Base-by-base conservation (phyloP, 164 flowering plant genomes). In the Annona squamosa region DNA sequence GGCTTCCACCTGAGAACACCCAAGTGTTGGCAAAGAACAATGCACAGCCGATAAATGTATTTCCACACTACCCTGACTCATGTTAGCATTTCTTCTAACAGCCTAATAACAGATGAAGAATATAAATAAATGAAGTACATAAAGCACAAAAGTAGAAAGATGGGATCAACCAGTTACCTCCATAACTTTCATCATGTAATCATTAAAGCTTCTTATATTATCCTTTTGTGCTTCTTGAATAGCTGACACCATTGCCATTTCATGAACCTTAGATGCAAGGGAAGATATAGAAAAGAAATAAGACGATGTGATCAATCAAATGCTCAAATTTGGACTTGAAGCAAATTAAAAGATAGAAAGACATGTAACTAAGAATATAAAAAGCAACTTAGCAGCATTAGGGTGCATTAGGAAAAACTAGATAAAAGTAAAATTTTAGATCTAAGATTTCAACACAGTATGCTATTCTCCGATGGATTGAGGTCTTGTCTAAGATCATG, bases 151-250 rank as follows among this genome's bases (percentile, higher is more conserved):
- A 26, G 37, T 26, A 7, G 10, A 17, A 71, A 56, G 70, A 52
- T 37, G 48, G 56, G 37, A 26, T 26, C 37, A 0, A 26, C 37
- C 37, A 75, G 76, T 26, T 42, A 95, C 99, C 99, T 89, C 89
- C 83, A 93, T 78, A 77, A 90, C 97, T 77, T 87, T 86, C 87
- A 93, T 84, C 98, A 90, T 95, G 80, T 89, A 84, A 79, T 91
- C 94, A 87, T 88, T 88, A 72, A 95, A 95, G 80, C 92, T 88
- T 88, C 85, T 88, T 63, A 89, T 81, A 69, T 91, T 95, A 79
- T 93, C 99, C 83, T 90, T 95, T 77, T 95, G 99, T 74, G 99
- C 97, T 85, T 93, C 98, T 79, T 95, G 99, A 46, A 95, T 81
- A 79, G 97, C 93, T 71, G 99, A 91, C 64, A 91, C 87, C 94